Base-by-base conservation (phyloP, 768 basidiomycete genomes). In the Scleroderma bovista region DNA sequence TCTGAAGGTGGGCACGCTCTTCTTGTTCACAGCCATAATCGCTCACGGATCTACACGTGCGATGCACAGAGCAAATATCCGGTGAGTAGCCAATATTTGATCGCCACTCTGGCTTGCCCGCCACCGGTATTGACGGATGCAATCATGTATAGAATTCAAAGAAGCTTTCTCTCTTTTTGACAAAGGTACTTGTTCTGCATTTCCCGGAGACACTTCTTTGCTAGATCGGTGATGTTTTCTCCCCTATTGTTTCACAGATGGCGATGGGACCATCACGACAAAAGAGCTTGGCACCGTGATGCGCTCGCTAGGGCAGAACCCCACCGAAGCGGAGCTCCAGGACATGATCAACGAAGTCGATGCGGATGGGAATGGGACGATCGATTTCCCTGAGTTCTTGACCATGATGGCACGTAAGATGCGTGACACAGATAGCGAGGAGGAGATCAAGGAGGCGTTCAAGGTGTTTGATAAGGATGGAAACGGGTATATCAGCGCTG, bases 141-240 rank as follows among this genome's bases (percentile, higher is more conserved):
- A 57, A 42, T 40, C 26, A 22, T 45, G 31, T 33, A 24, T 66
- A 90, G 93, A 95, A 72, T 97, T 94, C 83, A 97, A 95, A 79
- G 95, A 97, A 76, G 94, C 94, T 44, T 97, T 98, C 75, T 92
- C 93, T 51, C 80, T 98, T 19, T 97, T 98, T 69, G 93, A 96
- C 76, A 94, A 93, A 70, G 89, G 93, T 92, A 52, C 51, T 43
- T 17, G 16, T 43, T 43, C 42, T 44, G 23, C 19, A n/a, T 10
- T 19, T 20, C 40, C 6, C 2, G 24, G 48, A n/a, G 51, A 19
- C 31, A 49, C 31, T 6, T 24, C 45, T 55, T 42, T 50, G 26
- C 12, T 31, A 11, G 34, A 13, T 36, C 26, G 12, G 34, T 20
- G 3, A 45, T 17, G 44, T 9, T 3, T 45, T 19, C 24, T 43